Evolutionary conservation across 164 flowering plant species (phyloP).

Genomic region (Magnolia kwangsiensis): DNA sequence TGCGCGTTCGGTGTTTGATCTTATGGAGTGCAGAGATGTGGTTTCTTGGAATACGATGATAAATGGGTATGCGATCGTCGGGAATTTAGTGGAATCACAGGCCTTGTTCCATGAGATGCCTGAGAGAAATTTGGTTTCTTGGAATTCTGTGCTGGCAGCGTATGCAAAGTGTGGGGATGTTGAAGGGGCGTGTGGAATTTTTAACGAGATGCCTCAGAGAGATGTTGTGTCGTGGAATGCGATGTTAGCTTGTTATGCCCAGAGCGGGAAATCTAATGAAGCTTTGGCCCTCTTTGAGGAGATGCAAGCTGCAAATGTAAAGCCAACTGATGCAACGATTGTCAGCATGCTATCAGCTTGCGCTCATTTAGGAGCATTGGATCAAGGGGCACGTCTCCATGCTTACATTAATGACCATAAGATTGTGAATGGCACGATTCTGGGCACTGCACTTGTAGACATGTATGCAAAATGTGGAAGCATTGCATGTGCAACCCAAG

Average conservation of each 20-base stretch:
- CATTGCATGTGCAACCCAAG: conserved; percentile 21
- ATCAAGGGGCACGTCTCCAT: conserved; percentile 23
- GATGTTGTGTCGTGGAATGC: conserved; percentile 36
- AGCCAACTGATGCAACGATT: conserved; percentile 34
- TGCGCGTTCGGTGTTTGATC: conserved; percentile 18
- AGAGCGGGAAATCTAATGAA: conserved; percentile 24
- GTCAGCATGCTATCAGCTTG: conserved; percentile 35
- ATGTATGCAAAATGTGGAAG: conserved; percentile 36
- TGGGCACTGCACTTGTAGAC: conserved; percentile 34
- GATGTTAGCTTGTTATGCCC: conserved; percentile 31
- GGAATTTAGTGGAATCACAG: conserved; percentile 21
- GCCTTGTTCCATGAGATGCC: conserved; percentile 34
- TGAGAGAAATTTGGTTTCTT: conserved; percentile 26
- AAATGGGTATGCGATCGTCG: conserved; percentile 29
- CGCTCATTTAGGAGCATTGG: conserved; percentile 36
- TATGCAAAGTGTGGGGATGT: conserved; percentile 32
- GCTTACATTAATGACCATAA: conserved; percentile 13
- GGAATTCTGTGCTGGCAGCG: conserved; percentile 40
- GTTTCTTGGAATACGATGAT: conserved; percentile 40
- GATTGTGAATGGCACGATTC: conserved; percentile 19
- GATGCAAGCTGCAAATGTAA: conserved; percentile 26
- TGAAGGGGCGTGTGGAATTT: conserved; percentile 18
- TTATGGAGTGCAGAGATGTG: conserved; percentile 28
- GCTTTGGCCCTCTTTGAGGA: conserved; percentile 23
- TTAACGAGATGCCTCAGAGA: conserved; percentile 24